phyloP scores from a whole-genome alignment of 2,329 filamentous ascomycete species.

The Arthrobotrys musiformis region DNA sequence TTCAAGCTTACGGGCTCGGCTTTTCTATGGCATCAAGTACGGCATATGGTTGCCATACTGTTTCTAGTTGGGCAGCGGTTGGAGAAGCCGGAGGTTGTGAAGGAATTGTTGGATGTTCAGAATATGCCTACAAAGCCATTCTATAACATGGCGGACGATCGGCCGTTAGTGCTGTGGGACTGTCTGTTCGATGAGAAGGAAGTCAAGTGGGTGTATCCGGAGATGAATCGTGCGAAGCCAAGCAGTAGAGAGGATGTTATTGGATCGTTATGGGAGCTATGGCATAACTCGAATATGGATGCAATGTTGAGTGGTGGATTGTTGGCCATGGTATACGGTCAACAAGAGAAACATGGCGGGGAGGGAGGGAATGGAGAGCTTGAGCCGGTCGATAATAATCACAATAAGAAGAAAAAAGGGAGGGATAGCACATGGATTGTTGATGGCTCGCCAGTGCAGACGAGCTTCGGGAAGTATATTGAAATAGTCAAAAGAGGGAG shows the following conservation, averaged over 20 bases:
- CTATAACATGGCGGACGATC: slow-evolving; percentile 91
- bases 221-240: slow-evolving; percentile 70
- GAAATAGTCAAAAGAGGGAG: slow-evolving; percentile 69
- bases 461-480: slow-evolving; percentile 70
- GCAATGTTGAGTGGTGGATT: slow-evolving; percentile 82
- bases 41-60: slow-evolving; percentile 90
- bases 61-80: slow-evolving; percentile 91
- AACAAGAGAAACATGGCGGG: slow-evolving; percentile 60
- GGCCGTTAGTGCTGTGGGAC: slow-evolving; percentile 93
- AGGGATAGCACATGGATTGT: slow-evolving; percentile 64
- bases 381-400: not conserved
- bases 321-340: slow-evolving; percentile 70
- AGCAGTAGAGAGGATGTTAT: slow-evolving; percentile 71
- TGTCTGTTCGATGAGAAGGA: slow-evolving; percentile 79
- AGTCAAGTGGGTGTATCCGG: slow-evolving; percentile 81
- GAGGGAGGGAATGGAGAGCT: slow-evolving; percentile 59
- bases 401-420: slow-evolving; percentile 21
- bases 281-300: slow-evolving; percentile 87
- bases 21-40: slow-evolving; percentile 98
- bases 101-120: slow-evolving; percentile 77
- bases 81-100: slow-evolving; percentile 78
- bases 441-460: slow-evolving; percentile 69
- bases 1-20: slow-evolving; percentile 90
- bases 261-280: slow-evolving; percentile 81
- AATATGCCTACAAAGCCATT: slow-evolving; percentile 79